Evolutionary conservation across 768 basidiomycete species (phyloP).

Genomic region (Mycena leptocephala): DNA sequence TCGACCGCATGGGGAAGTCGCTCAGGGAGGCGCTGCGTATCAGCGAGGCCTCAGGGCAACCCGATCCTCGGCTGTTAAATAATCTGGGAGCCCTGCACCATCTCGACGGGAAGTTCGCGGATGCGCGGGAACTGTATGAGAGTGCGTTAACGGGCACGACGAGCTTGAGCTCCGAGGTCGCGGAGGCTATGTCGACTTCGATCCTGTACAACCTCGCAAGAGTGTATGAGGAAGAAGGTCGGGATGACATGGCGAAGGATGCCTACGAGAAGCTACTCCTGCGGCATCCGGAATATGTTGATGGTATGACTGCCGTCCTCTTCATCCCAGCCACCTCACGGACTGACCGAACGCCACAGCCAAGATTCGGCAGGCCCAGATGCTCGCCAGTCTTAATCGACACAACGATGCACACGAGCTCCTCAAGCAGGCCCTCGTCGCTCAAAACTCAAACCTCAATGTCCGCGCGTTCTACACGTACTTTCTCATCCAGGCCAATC

Average conservation of each 20-base stretch:
- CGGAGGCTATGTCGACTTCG: slow-evolving; percentile 85
- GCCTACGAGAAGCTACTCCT: slow-evolving; percentile 90
- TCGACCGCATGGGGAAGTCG: slow-evolving; percentile 82
- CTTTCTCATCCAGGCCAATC: slow-evolving; percentile 88
- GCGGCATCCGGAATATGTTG: slow-evolving; percentile 96
- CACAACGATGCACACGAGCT: slow-evolving; percentile 90
- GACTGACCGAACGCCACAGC: slow-evolving; percentile 65
- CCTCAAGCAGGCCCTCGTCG: slow-evolving; percentile 89
- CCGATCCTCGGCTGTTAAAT: slow-evolving; percentile 82
- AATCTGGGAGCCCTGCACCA: slow-evolving; percentile 87
- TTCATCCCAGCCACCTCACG: background rate
- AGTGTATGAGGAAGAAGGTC: slow-evolving; percentile 90
- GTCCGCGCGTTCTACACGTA: slow-evolving; percentile 95
- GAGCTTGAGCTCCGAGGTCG: slow-evolving; percentile 59
- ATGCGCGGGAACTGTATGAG: slow-evolving; percentile 81
- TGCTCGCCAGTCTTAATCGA: slow-evolving; percentile 79
- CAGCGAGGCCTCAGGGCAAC: slow-evolving; percentile 64
- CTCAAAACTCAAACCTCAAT: slow-evolving; percentile 86
- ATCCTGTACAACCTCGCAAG: slow-evolving; percentile 94
- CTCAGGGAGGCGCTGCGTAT: slow-evolving; percentile 83
- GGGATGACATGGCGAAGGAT: slow-evolving; percentile 81
- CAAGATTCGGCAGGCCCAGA: slow-evolving; percentile 92
- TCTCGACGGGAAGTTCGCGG: slow-evolving; percentile 71
- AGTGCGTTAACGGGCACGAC: slow-evolving; percentile 76
- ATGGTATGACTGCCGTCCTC: slow-evolving; percentile 75